A percentile compares a stretch with the other conserved stretches of the same genome.
These are phyloP conservation scores for Pseudogymnoascus sp. DNA, from an alignment of 2,329 filamentous ascomycete genomes.

Conservation along the genomic window DNA sequence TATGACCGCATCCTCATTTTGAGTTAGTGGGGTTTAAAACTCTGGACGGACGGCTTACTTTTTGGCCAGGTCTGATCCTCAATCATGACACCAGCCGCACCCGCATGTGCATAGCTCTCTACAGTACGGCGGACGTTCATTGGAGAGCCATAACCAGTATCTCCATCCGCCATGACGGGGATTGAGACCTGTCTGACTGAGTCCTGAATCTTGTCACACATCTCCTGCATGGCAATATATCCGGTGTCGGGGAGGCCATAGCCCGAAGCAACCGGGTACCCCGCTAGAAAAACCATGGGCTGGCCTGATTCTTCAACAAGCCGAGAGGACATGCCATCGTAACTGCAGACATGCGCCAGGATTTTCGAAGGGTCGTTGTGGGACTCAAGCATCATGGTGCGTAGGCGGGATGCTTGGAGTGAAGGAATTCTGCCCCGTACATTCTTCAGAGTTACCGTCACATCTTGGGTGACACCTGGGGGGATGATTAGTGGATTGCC, in stretches of 20 bases:
- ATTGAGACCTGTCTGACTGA: conserved; percentile 30
- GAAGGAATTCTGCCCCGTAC: conserved; percentile 32
- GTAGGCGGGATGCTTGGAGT: conserved; percentile 31
- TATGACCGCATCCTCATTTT: conserved; percentile 35
- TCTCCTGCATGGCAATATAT: conserved; percentile 40
- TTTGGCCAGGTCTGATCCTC: conserved; percentile 44
- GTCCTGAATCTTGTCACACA: conserved; percentile 39
- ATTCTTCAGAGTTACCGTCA: conserved; percentile 21
- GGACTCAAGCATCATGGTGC: conserved; percentile 34
- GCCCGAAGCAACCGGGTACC: conserved; percentile 34
- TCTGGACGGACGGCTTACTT: conserved; percentile 24
- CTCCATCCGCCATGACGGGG: conserved; percentile 38
- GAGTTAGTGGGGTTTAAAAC: background rate
- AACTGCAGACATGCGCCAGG: conserved; percentile 35
- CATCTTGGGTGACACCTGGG: conserved; percentile 12
- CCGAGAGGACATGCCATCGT: conserved; percentile 37
- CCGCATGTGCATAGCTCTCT: conserved; percentile 29
- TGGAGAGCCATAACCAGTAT: conserved; percentile 40
- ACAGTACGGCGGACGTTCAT: conserved; percentile 41
- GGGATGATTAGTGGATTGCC: background rate
- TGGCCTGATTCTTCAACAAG: conserved; percentile 39
- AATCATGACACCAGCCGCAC: conserved; percentile 34
- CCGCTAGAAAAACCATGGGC: conserved; percentile 37
- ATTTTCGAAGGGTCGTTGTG: conserved; percentile 35
- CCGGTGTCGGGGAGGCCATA: conserved; percentile 40